Evolutionary conservation across 371 early-diverging fungal species (phyloP).

Genomic region (Mortierella sp.): DNA sequence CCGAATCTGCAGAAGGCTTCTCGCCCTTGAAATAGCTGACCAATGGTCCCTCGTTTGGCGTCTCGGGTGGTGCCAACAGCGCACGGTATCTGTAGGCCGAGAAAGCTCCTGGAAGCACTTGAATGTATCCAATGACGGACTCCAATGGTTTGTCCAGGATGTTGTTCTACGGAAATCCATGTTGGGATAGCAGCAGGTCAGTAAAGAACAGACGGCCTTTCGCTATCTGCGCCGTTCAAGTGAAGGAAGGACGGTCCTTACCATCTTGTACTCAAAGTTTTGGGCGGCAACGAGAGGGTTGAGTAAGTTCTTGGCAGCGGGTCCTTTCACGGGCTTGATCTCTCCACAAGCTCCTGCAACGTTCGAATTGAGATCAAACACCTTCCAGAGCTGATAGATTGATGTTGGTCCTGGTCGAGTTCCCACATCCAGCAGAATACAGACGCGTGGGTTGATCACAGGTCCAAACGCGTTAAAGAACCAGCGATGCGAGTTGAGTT

Average conservation of each 20-base stretch:
- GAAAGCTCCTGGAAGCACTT: slow-evolving; percentile 83
- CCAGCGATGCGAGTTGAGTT: slow-evolving; percentile 91
- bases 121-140: slow-evolving; percentile 86
- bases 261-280: slow-evolving; percentile 89
- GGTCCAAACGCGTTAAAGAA: slow-evolving; percentile 84
- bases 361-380: slow-evolving; percentile 67
- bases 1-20: slow-evolving; percentile 56
- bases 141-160: slow-evolving; percentile 88
- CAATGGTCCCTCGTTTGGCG: slow-evolving; percentile 69
- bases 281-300: slow-evolving; percentile 86
- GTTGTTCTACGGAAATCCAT: slow-evolving; percentile 60
- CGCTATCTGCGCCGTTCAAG: too few species aligned
- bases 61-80: slow-evolving; percentile 58
- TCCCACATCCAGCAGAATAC: slow-evolving; percentile 82
- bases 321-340: slow-evolving; percentile 69
- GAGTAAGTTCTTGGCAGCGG: slow-evolving; percentile 61
- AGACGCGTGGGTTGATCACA: slow-evolving; percentile 76
- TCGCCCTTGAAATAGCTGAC: slow-evolving; percentile 77
- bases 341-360: slow-evolving; percentile 88
- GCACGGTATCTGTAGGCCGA: slow-evolving; percentile 76
- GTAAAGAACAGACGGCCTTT: too few species aligned
- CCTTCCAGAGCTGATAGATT: slow-evolving; percentile 78
- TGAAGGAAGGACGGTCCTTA: too few species aligned
- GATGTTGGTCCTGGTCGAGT: slow-evolving; percentile 69
- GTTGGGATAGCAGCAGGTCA: not conserved